Evolutionary conservation across 2,329 filamentous ascomycete genomes (phyloP).

Genomic region (Curvularia verruculosa): DNA sequence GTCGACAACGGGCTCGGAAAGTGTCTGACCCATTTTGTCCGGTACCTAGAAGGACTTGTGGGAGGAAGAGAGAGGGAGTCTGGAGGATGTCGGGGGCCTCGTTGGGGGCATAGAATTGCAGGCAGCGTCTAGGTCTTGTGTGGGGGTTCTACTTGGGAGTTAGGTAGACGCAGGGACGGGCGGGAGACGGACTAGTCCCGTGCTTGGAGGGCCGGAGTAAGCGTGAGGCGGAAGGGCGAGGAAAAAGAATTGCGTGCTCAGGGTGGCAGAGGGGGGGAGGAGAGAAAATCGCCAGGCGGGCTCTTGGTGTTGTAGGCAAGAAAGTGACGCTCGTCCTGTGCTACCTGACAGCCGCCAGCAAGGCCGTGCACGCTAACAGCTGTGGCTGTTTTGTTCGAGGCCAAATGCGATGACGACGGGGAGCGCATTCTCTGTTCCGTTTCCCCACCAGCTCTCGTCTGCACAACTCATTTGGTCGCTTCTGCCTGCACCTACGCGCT

Average conservation of each 20-base stretch:
- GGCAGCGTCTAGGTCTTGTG: slow-evolving; percentile 33
- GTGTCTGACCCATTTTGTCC: slow-evolving; percentile 88
- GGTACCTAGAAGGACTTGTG: slow-evolving; percentile 38
- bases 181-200: slow-evolving; percentile 6
- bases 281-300: slow-evolving; percentile 21
- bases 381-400: slow-evolving; percentile 22
- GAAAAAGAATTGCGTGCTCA: slow-evolving; percentile 27
- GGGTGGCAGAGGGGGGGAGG: slow-evolving; percentile 20
- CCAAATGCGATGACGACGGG: slow-evolving; percentile 22
- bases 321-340: slow-evolving; percentile 15
- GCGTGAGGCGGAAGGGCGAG: slow-evolving; percentile 3
- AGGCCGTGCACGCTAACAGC: slow-evolving; percentile 14
- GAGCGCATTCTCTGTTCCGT: slow-evolving; percentile 26
- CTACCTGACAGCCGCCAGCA: slow-evolving; percentile 16
- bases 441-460: slow-evolving; percentile 17
- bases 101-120: slow-evolving; percentile 45
- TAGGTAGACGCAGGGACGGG: slow-evolving; percentile 9
- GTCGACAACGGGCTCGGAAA: slow-evolving; percentile 97
- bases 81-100: slow-evolving; percentile 28
- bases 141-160: slow-evolving; percentile 30
- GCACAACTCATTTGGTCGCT: slow-evolving; percentile 1
- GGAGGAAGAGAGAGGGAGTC: slow-evolving; percentile 28
- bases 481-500: slow-evolving; percentile 10
- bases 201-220: slow-evolving; percentile 2
- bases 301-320: slow-evolving; percentile 28